Evolutionary conservation across 805 yeast genomes (phyloP), one percentile per base, ranked within the genome.

Genomic region (Monosporozyma solicola): DNA sequence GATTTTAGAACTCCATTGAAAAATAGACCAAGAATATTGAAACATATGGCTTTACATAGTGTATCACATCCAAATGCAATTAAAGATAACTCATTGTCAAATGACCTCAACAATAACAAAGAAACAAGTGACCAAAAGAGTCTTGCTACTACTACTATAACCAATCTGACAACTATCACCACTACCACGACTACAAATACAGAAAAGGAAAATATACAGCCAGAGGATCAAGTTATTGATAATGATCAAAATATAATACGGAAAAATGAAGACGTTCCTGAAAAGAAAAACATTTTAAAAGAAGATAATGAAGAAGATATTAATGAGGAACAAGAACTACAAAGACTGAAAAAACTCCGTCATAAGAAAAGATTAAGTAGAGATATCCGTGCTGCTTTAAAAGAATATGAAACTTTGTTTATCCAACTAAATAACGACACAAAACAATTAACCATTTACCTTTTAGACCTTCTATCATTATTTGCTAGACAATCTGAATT

Each of bases 401-500:
- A 78, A 46, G 85, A 82, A 50, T 89, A 89, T 68, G 88, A 88
- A 59, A 56, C 59, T 25, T 74, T 90, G 57, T 83, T 94, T 37
- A 80, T 80, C 52, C 71, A 74, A 52, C 76, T 94, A 51, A 96
- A 97, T 1, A 77, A 76, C n/a, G 76, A 85, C 47, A 83, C 92
- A 53, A 82, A 84, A 59, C 96, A 92, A 62, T 74, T 94, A 32
- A 74, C 94, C 6, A 85, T 90, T 57, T 94, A 94, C 72, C 79
- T 94, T 24, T 71, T 94, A 56, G 99, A 94, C 68, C 73, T 94
- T 58, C 74, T 94, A 54, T 85, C 95, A 13, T 79, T 90, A 72
- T 95, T 94, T 62, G 85, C 90, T 45, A 80, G 85, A 54, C 84
- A 86, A 62, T 78, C 95, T 15, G 80, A 79, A 49, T 80, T 80